Percentiles rank a stretch among this genome's conserved stretches.
phyloP scores from a whole-genome alignment of 2,329 filamentous ascomycete species.

The Colletotrichum orchidophilum region DNA sequence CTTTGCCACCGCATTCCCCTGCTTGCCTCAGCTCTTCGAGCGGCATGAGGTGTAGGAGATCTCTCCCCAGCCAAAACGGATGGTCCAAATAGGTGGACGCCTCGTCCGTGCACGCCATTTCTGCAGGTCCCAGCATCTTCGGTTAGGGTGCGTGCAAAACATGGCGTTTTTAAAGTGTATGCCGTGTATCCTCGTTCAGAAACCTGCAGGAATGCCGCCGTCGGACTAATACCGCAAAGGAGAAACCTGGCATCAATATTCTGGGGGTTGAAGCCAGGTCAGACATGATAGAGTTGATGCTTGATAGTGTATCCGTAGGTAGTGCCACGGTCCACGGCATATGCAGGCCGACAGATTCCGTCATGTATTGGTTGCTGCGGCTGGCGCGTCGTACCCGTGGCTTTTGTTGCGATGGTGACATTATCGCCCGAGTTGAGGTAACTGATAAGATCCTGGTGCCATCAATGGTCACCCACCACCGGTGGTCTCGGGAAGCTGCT shows the following conservation, averaged over 20 bases:
- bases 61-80: neutral
- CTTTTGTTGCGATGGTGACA: neutral
- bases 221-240: conserved; percentile 17
- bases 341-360: conserved; percentile 15
- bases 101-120: conserved; percentile 10
- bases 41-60: neutral
- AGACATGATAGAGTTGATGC: neutral
- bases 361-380: conserved; percentile 14
- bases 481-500: conserved; percentile 14
- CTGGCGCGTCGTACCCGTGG: conserved; percentile 19
- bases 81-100: neutral
- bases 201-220: neutral
- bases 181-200: neutral
- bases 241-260: conserved; percentile 21
- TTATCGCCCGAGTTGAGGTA: neutral
- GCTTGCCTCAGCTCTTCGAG: neutral
- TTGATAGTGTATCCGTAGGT: neutral
- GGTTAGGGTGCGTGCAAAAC: conserved; percentile 13
- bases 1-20: neutral
- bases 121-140: conserved; percentile 14
- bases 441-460: neutral
- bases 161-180: conserved; percentile 8
- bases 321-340: neutral
- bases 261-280: neutral
- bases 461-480: neutral